Percentiles rank a stretch among this genome's conserved stretches.
These are phyloP conservation scores for Halteria grandinella DNA, from an alignment of 73 alveolate species.

Conservation along the genomic window DNA sequence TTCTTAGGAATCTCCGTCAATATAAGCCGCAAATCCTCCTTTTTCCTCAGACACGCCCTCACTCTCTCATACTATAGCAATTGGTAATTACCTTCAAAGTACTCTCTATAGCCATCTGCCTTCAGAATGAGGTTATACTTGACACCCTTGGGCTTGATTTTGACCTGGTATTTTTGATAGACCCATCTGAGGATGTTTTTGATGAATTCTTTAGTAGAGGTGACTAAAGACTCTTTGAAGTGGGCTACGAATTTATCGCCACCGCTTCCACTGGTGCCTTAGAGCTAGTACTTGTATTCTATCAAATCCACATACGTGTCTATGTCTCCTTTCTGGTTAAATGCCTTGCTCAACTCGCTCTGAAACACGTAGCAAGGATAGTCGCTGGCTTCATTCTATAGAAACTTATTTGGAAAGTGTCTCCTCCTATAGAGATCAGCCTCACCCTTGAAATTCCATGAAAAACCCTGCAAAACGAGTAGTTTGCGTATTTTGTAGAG, in stretches of 20 bases:
- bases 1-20: constrained; percentile 66
- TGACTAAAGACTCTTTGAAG: constrained; percentile 74
- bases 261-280: neutral
- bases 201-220: constrained; percentile 81
- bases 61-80: constrained; percentile 87
- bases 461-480: constrained; percentile 48
- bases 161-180: constrained; percentile 21
- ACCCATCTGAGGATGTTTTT: constrained; percentile 72
- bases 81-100: constrained; percentile 85
- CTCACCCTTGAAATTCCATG: constrained; percentile 61
- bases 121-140: constrained; percentile 71
- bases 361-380: constrained; percentile 68
- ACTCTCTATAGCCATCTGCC: constrained; percentile 88
- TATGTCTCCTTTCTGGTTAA: constrained; percentile 64
- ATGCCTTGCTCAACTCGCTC: constrained; percentile 85
- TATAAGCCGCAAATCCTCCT: constrained; percentile 45
- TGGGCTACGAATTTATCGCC: constrained; percentile 34
- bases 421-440: constrained; percentile 69
- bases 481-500: constrained; percentile 51
- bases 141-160: constrained; percentile 56
- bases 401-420: constrained; percentile 60
- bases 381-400: constrained; percentile 64
- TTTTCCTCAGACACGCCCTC: constrained; percentile 80
- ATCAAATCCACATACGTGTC: constrained; percentile 63
- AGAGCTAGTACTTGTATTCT: constrained; percentile 56